A percentile compares a stretch with the other conserved stretches of the same genome.
phyloP scores from a whole-genome alignment of 306 rosid species.

The Mucuna pruriens region DNA sequence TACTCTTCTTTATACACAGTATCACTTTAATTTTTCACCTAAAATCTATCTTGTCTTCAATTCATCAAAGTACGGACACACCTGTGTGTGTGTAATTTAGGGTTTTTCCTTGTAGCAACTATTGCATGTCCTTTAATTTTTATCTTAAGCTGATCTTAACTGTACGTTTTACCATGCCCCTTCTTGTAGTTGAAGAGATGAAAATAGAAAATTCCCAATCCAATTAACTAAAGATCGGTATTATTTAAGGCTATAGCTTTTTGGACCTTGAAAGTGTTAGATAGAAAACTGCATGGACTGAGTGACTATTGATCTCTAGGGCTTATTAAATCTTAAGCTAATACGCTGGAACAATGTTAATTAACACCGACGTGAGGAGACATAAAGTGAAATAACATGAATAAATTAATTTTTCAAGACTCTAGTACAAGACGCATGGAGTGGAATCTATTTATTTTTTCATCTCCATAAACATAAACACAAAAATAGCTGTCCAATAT shows the following conservation, averaged over 20 bases:
- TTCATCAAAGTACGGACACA: conserved; percentile 24
- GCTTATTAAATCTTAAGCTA: conserved; percentile 22
- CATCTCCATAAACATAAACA: conserved; percentile 26
- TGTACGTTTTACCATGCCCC: conserved; percentile 4
- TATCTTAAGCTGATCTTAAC: conserved; percentile 1
- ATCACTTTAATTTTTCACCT: conserved; percentile 56
- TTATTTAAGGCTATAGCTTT: conserved; percentile 26
- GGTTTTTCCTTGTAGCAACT: conserved; percentile 46
- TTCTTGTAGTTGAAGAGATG: neutral
- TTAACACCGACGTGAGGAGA: conserved; percentile 30
- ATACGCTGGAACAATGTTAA: conserved; percentile 21
- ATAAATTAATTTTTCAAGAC: conserved; percentile 2
- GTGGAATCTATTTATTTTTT: conserved; percentile 4
- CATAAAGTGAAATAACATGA: conserved; percentile 3
- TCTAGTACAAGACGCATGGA: conserved; percentile 22
- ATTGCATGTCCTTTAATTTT: conserved; percentile 24
- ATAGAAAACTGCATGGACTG: conserved; percentile 30
- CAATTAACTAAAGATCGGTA: conserved; percentile 32
- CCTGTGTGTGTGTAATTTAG: conserved; percentile 47
- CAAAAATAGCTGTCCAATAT: conserved; percentile 47
- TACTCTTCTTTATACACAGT: conserved; percentile 42
- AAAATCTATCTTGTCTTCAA: conserved; percentile 33
- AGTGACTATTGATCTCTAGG: conserved; percentile 41
- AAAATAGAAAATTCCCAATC: conserved; percentile 33
- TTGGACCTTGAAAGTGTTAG: conserved; percentile 11